Evolutionary conservation across 768 basidiomycete genomes (phyloP), one percentile per base, ranked within the genome.

Genomic region (Termitomyces sp.): DNA sequence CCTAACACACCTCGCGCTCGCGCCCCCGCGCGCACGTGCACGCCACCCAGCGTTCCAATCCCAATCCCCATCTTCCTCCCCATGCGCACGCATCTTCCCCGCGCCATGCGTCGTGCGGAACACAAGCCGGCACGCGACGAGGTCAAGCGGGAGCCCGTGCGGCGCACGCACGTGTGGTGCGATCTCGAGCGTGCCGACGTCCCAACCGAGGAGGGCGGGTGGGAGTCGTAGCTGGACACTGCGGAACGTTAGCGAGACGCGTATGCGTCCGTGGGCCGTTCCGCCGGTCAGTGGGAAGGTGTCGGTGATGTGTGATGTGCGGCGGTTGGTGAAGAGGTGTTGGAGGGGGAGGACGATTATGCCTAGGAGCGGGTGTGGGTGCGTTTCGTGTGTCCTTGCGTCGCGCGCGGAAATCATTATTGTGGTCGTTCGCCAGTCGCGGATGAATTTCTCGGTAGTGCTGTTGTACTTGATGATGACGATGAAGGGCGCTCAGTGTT

Each of bases 361-460:
- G 29, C 90, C 90, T 29, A 91, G 76, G 51, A 91, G 78, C 1
- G 87, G 85, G 64, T 90, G 81, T 46, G 87, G 85, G 64, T 90
- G 81, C 46, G 72, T 68, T 69, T 87, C 85, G 52, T 85, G 79
- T 31, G 80, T 64, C 36, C 80, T 74, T 2, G 75, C 72, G 62
- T 89, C 88, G 32, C 84, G 80, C 16, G 90, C 84, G 16, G 86
- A 79, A 29, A 91, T 79, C 12, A 86, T 75, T 42, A 90, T 76
- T 16, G 82, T 79, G 3, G 87, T 75, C 10, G 73, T 76, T 8
- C 71, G 69, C 82, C 83, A 89, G 63, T 88, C 82, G 4, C 82
- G 75, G 29, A 89, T 73, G 68, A 88, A 88, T 31, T 79, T 75
- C 68, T 93, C 90, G 1, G 85, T 87, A 0, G 83, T 79, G 1